Base-by-base conservation (phyloP, 345 rosid genomes). In the Citrus hindsii region DNA sequence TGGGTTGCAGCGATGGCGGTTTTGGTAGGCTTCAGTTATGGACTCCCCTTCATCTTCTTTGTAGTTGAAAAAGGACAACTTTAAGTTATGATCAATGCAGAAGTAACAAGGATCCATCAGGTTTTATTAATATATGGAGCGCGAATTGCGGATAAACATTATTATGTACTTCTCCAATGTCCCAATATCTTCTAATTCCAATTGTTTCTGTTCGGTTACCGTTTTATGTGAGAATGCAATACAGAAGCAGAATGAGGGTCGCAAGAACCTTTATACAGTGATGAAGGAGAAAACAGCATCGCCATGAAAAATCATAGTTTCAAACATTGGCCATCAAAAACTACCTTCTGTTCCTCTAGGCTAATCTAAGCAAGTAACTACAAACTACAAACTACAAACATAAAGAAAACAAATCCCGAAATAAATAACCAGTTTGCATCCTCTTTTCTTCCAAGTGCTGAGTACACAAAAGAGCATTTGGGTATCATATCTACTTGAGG, bases 41-140 rank as follows among this genome's bases (percentile, higher is more conserved):
- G 94, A 77, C 85, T 89, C 69, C 89, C 94, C 46, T 79, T 87
- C 71, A 76, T 85, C 82, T 90, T 93, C 88, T 89, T 90, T 76
- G 86, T 74, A 46, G 7, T 88, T 76, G 78, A 74, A 22, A 76
- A 84, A 68, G 86, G 84, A 64, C 89, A 80, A 87, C 33, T 32
- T 89, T 79, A 90, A 83, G 83, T 77, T 88, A 38, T 80, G 83
- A 87, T 33, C 27, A 77, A 46, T 16, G 28, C 59, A n/a, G 2
- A 46, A 3, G 28, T 37, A 38, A 38, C 21, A 5, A n/a, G 19
- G 12, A 37, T 1, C 48, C 9, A 12, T 25, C 4, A 0, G 5
- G 18, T 13, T 13, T 46, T 46, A 46, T 13, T 46, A 46, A 46
- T 13, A 46, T 13, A 13, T 12, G 14, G 16, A 12, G 1, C 16